These are phyloP conservation scores for Daldinia grandis DNA, from an alignment of 495 filamentous ascomycete species.

Conservation along the genomic window DNA sequence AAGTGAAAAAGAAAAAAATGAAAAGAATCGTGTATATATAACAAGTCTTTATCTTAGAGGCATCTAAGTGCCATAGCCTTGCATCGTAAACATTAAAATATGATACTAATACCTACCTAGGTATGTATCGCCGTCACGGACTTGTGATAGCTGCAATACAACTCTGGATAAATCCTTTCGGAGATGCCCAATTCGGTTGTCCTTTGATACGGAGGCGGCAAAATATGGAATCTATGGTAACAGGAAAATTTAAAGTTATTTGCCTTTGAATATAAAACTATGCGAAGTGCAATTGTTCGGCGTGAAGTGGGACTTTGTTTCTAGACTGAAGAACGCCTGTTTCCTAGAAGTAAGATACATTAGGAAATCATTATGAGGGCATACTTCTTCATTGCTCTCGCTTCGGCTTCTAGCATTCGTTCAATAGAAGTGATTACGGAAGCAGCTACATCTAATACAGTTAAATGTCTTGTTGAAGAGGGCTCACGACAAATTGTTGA, in stretches of 20 bases:
- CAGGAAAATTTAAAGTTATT: neutral
- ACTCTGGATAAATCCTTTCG: neutral
- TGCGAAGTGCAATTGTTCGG: neutral
- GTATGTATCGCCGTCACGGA: neutral
- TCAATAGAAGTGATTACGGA: neutral
- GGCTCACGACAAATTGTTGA: neutral
- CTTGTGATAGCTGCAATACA: neutral
- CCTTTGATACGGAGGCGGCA: neutral
- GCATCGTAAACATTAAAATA: neutral
- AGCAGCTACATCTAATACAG: neutral
- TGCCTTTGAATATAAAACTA: neutral
- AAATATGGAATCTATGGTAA: neutral
- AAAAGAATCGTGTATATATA: neutral
- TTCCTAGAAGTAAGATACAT: neutral
- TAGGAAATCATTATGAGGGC: neutral
- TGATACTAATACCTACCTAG: too few species aligned
- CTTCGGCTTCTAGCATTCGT: neutral
- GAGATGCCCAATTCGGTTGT: neutral
- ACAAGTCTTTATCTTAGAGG: neutral
- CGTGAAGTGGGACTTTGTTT: neutral
- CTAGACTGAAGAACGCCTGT: neutral
- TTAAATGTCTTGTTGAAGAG: neutral
- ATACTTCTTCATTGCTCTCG: neutral
- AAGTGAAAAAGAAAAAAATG: neutral
- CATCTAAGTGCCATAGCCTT: neutral